Evolutionary conservation across 1,139 yeast species (phyloP).

Genomic region (Blastobotrys persicus): DNA sequence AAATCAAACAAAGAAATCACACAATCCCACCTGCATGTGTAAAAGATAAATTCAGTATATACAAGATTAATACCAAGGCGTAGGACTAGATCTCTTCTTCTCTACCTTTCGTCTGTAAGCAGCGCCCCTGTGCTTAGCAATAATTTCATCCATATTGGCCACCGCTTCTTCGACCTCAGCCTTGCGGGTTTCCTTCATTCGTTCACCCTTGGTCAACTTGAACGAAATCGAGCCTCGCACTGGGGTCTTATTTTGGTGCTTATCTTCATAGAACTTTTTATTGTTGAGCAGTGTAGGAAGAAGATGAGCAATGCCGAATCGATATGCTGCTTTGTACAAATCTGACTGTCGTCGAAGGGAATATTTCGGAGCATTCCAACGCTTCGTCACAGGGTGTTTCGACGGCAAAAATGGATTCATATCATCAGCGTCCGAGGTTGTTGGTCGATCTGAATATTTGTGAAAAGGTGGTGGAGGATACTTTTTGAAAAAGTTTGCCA

Average conservation of each 20-base stretch:
- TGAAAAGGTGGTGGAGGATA: slow-evolving; percentile 86
- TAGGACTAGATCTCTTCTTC: slow-evolving; percentile 21
- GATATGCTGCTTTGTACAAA: slow-evolving; percentile 75
- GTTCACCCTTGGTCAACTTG: slow-evolving; percentile 80
- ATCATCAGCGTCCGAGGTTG: slow-evolving; percentile 60
- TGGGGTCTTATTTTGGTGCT: slow-evolving; percentile 65
- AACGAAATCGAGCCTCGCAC: slow-evolving; percentile 77
- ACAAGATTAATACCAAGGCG: slow-evolving; percentile 16
- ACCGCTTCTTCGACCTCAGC: slow-evolving; percentile 63
- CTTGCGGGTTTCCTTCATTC: slow-evolving; percentile 61
- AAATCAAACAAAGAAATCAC: too few relatives aligned
- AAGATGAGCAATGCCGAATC: slow-evolving; percentile 74
- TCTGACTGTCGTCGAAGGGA: slow-evolving; percentile 85
- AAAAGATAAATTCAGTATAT: background rate
- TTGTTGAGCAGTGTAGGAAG: slow-evolving; percentile 69
- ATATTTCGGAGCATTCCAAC: slow-evolving; percentile 73
- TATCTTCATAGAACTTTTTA: slow-evolving; percentile 77
- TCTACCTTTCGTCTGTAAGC: slow-evolving; percentile 33
- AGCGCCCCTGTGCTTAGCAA: slow-evolving; percentile 60
- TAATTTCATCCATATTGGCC: slow-evolving; percentile 67
- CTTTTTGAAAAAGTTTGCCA: slow-evolving; percentile 72
- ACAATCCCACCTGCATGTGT: too few relatives aligned
- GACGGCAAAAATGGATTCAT: slow-evolving; percentile 90
- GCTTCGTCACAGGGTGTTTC: slow-evolving; percentile 76
- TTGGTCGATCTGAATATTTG: slow-evolving; percentile 62